Conservation (phyloP, 2,329 filamentous ascomycete species). For the Rhynchosporium agropyri region DNA sequence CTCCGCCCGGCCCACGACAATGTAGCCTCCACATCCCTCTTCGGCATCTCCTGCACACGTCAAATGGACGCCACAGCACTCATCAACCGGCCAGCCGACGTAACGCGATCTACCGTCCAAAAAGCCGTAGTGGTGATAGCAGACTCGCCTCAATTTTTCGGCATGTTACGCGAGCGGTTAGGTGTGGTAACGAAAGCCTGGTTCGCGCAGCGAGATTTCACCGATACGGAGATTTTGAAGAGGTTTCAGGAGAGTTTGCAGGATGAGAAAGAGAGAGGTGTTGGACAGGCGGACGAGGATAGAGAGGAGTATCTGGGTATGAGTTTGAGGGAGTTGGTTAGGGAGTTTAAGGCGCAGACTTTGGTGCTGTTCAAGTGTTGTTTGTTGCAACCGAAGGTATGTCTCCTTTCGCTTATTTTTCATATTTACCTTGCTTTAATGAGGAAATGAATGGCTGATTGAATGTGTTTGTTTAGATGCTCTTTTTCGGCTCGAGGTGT, state of each 20-base stretch:
- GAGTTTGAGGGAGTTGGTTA: constrained; percentile 87
- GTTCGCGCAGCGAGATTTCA: constrained; percentile 94
- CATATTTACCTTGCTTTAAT: background rate
- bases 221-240: constrained; percentile 85
- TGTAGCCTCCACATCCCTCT: constrained; percentile 75
- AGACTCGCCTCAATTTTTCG: constrained; percentile 86
- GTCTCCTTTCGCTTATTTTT: background rate
- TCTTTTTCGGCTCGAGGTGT: constrained; percentile 97
- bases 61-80: constrained; percentile 83
- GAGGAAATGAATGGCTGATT: background rate
- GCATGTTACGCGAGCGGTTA: constrained; percentile 85
- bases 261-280: constrained; percentile 66
- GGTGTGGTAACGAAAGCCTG: constrained; percentile 91
- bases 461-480: constrained; percentile 64
- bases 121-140: constrained; percentile 97
- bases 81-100: constrained; percentile 78
- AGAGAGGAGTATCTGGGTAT: constrained; percentile 85
- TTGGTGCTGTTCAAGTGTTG: constrained; percentile 92
- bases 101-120: constrained; percentile 96
- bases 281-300: constrained; percentile 65
- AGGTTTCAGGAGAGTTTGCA: constrained; percentile 88
- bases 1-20: constrained; percentile 60
- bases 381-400: constrained; percentile 89
- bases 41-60: constrained; percentile 93
- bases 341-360: constrained; percentile 94